These are phyloP conservation scores for Nasturtium officinale DNA, from an alignment of 345 rosid genomes.

Conservation along the genomic window DNA sequence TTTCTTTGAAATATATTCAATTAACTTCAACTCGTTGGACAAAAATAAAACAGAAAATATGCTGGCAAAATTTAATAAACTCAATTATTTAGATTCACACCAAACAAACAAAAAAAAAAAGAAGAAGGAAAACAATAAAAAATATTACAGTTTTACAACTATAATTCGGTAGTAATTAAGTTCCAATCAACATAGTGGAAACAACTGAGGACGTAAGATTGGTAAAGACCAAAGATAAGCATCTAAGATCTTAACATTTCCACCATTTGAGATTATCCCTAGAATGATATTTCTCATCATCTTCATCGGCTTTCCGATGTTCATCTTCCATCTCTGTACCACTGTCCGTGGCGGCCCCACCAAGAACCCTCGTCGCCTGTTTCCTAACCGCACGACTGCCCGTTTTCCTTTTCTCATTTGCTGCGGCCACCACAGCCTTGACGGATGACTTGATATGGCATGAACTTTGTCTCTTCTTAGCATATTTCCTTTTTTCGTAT, in stretches of 20 bases:
- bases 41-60: neutral
- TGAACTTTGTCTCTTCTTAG: conserved; percentile 37
- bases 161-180: neutral
- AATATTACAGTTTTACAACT: conserved; percentile 21
- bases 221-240: conserved; percentile 62
- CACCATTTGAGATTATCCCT: conserved; percentile 54
- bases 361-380: conserved; percentile 64
- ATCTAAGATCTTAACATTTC: conserved; percentile 43
- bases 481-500: conserved; percentile 6
- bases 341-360: conserved; percentile 56
- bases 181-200: conserved; percentile 68
- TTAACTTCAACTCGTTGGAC: neutral
- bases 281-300: conserved; percentile 64
- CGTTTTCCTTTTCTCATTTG: conserved; percentile 57
- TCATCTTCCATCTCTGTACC: conserved; percentile 66
- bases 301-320: conserved; percentile 54
- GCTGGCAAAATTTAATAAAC: neutral
- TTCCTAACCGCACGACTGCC: conserved; percentile 65
- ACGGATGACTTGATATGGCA: conserved; percentile 28
- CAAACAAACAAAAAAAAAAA: too few relatives aligned
- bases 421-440: conserved; percentile 47
- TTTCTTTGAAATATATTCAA: neutral
- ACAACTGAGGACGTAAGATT: conserved; percentile 68
- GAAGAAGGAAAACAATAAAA: neutral
- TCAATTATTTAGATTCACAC: conserved; percentile 8